Evolutionary conservation across 1,284 basidiomycete species (phyloP), one percentile per base, ranked within the genome.

Genomic region (Thelephora terrestris): DNA sequence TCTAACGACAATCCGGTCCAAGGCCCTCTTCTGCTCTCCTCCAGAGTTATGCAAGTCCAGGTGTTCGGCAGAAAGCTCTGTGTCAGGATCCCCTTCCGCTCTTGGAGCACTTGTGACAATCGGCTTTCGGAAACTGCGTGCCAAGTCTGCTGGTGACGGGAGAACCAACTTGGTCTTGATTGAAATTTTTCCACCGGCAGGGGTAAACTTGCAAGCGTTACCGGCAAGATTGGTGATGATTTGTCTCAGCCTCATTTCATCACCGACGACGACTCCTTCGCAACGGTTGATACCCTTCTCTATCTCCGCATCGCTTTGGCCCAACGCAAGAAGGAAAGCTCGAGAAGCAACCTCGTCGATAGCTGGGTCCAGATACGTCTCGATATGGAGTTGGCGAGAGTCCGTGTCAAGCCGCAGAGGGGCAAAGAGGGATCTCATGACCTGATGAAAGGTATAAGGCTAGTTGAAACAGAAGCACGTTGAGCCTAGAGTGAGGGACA

Each of bases 361-460:
- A 36, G 71, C 71, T 23, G 69, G 70, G 61, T 94, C 91, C 14
- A 93, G 69, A 45, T 82, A 73, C 4, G 79, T 81, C 42, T 78
- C 70, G 50, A 94, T 74, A 48, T 78, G 69, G 42, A 92, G 72
- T 29, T 76, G 75, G n/a, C 84, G 75, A 24, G 84, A 81, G 51
- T 88, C 73, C 0, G 87, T 85, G 36, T 85, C 83, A 50, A 91
- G 67, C 42, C 79, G 75, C 36, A 93, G 71, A 2, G 87, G 85
- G 3, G 88, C 75, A 49, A 91, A 80, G 52, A 92, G 74, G 4
- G 86, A 84, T 17, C 80, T 79, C 68, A 94, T 83, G 38, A 85
- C 80, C 57, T 85, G 79, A 64, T 93, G 90, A 59, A 93, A 88
- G 21, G 82, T 71, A 66, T 91, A 92, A 3, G 90, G 89, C 73